A percentile compares a stretch with the other conserved stretches of the same genome.
Conservation (phyloP, 208 protist genomes). For the Leishmania martiniquensis region DNA sequence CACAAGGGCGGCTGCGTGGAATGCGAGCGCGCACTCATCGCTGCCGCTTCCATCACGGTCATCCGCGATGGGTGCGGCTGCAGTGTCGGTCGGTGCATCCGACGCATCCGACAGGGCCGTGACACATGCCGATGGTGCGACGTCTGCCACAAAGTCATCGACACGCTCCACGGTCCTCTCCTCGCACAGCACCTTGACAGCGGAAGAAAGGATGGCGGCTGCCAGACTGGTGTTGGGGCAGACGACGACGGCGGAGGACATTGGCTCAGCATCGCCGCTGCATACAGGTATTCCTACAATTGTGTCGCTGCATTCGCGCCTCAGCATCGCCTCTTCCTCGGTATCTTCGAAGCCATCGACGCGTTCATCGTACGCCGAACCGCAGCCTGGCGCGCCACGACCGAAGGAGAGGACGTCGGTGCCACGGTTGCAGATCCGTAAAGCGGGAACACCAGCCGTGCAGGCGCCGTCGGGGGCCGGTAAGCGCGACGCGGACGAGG, state of each 20-base stretch:
- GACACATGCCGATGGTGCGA: background rate
- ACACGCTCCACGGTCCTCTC: background rate
- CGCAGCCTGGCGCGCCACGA: background rate
- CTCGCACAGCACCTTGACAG: background rate
- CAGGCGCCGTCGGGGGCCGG: background rate
- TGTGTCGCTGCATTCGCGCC: background rate
- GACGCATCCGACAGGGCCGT: background rate
- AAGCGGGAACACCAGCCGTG: no score
- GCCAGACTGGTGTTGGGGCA: background rate
- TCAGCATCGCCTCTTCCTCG: background rate
- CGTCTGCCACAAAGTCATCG: background rate
- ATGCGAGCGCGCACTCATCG: constrained; percentile 21
- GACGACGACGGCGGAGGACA: background rate
- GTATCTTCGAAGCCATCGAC: background rate
- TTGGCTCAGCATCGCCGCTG: background rate
- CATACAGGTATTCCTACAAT: constrained; percentile 8
- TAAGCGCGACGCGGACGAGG: no score
- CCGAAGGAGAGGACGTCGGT: background rate
- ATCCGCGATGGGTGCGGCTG: constrained; percentile 1
- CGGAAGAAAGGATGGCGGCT: background rate
- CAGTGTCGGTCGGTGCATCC: background rate
- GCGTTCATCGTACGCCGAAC: background rate
- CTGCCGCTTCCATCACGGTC: constrained; percentile 22
- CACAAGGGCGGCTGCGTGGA: no score
- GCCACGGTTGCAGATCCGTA: no score